Conservation (phyloP, 805 yeast genomes). For the Lachancea waltii region DNA sequence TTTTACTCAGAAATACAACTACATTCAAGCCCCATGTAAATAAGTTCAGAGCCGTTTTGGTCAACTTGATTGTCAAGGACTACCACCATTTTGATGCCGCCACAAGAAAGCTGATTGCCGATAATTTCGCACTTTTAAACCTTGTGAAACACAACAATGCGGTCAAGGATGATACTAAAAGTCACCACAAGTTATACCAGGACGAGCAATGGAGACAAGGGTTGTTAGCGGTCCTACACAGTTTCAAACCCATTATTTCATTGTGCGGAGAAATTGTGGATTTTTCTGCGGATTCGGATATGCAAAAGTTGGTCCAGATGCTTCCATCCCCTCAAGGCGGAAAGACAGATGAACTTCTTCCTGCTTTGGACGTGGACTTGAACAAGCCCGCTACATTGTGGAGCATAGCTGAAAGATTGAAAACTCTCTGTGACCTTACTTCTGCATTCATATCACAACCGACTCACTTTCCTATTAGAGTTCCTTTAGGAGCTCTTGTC, state of each 20-base stretch:
- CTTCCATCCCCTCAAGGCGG: conserved; percentile 31
- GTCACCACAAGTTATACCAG: conserved; percentile 32
- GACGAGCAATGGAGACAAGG: conserved; percentile 44
- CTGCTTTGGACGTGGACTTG: conserved; percentile 52
- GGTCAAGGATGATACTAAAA: conserved; percentile 23
- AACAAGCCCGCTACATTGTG: conserved; percentile 47
- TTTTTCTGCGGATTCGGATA: conserved; percentile 48
- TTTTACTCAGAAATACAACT: conserved; percentile 58
- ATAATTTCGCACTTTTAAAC: conserved; percentile 50
- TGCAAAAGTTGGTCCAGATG: conserved; percentile 34
- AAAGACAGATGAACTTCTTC: conserved; percentile 32
- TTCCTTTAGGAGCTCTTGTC: conserved; percentile 58
- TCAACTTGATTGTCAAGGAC: conserved; percentile 32
- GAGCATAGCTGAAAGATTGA: conserved; percentile 46
- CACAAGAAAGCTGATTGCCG: conserved; percentile 39
- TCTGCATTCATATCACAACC: conserved; percentile 42
- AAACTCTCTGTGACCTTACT: conserved; percentile 41
- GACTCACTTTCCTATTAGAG: conserved; percentile 48
- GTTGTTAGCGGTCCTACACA: conserved; percentile 43
- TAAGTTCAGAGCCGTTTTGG: conserved; percentile 46
- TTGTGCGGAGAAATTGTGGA: conserved; percentile 56
- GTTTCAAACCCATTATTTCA: conserved; percentile 48
- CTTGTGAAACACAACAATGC: conserved; percentile 49
- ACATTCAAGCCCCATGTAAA: conserved; percentile 75
- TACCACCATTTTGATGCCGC: conserved; percentile 35